Evolutionary conservation across 192 early-diverging fungal genomes (phyloP), one percentile per base, ranked within the genome.

Genomic region (Funneliformis mosseae): DNA sequence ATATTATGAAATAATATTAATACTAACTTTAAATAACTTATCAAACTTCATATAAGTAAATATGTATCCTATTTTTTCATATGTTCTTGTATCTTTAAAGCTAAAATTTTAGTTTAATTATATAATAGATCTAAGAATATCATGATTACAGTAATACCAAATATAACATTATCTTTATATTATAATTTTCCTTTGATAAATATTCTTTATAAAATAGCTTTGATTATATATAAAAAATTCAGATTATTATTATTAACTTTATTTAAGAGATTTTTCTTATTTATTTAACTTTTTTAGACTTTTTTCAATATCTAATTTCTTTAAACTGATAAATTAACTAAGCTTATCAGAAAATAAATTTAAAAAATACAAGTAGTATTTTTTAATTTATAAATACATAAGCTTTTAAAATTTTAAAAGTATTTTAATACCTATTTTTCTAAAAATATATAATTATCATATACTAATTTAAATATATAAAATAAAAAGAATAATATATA

Each of bases 91-190:
- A 27, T 5, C 5, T 63, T 63, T 33, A 11, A 63, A 25, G 61
- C 61, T 27, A 10, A 63, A 63, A 63, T 63, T 63, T 63, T n/a
- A 63, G 61, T n/a, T 11, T 63, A 7, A 63, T 63, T n/a, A 63
- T 63, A 63, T 63, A 6, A 25, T 8, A 6, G 25, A 27, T 63
- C 61, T 8, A 63, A 63, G 61, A 21, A 63, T 0, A 63, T 63
- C n/a, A 27, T 25, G n/a, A 63, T 63, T 63, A 63, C 61, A 10
- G 10, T 63, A 6, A 63, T 7, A 12, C 61, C n/a, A 63, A 63
- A 63, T 63, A 63, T 63, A 27, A 63, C 3, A 25, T 63, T 63
- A 8, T 27, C 23, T 25, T 63, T 63, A 63, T 63, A 4, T 63
- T 27, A 5, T 63, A 63, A 27, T 27, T 63, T n/a, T 63, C 5